Base-by-base conservation (phyloP, 805 yeast species). In the Saccharomycopsis amapae region DNA sequence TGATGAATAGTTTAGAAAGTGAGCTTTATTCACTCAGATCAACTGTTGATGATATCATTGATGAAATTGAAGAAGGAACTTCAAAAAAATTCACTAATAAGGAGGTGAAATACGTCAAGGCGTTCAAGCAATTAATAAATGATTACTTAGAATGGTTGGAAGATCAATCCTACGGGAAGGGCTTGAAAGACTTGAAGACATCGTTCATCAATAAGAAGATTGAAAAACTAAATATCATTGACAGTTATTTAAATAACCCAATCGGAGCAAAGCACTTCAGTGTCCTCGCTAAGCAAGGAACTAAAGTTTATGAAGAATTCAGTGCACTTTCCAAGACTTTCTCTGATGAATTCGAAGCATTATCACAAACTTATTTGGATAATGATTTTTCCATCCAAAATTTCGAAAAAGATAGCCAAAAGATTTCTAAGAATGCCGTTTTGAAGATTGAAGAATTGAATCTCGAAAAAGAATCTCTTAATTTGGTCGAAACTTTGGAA, bases 261-360 rank as follows among this genome's bases (percentile, higher is more conserved):
- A 31, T 52, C 19, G 38, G 22, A 3, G 37, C 28, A 4, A 15
- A 60, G 30, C 57, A 62, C 32, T 62, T 46, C 37, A 52, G 55
- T 15, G 32, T n/a, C 19, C 30, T 49, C 10, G 32, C 24, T 18
- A 34, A 15, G 12, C 22, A 33, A 18, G 41, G 53, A 15, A 64
- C 60, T 43, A 49, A 60, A 1, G 56, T 62, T 0, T 44, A 63
- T 3, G 54, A 31, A 17, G 32, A 44, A 18, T 38, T 51, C 6
- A 23, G 40, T 24, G 47, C 37, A 9, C 20, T 47, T 23, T 22
- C 31, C 26, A 26, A 18, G 23, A 19, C 15, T 5, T 19, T 41
- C 17, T 36, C 38, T 15, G 26, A 32, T 6, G 45, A 51, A 24
- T 33, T 31, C 5, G 45, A 48, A 18, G 34, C 19, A 17, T 17